Percentiles rank a stretch among this genome's conserved stretches.
Evolutionary conservation across 495 filamentous ascomycete species (phyloP).

Genomic region (Tuber aestivum): DNA sequence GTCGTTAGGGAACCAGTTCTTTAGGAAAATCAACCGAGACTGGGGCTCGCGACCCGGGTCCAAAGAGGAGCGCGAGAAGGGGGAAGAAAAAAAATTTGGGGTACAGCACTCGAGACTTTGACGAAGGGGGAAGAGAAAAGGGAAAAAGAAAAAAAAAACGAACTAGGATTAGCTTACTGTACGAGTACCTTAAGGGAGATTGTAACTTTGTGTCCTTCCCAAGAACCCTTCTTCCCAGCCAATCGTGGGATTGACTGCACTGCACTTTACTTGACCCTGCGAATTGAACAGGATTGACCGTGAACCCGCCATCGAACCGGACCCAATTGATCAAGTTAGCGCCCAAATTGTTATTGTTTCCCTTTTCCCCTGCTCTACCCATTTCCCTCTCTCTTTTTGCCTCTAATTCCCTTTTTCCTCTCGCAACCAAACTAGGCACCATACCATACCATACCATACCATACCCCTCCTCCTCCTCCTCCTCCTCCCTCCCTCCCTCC

Average conservation of each 20-base stretch:
- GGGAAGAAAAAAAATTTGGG: neutral
- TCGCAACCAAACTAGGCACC: neutral
- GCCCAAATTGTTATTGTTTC: neutral
- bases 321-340: neutral
- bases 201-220: neutral
- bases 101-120: neutral
- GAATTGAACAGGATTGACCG: neutral
- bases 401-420: neutral
- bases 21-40: constrained; percentile 15
- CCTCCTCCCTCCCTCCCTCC: no score
- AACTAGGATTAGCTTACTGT: neutral
- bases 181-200: neutral
- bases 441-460: no score
- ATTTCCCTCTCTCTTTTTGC: neutral
- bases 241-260: neutral
- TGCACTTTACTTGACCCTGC: neutral
- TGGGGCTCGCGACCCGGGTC: constrained; percentile 20
- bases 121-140: neutral
- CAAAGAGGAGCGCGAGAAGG: constrained; percentile 9
- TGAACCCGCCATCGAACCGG: neutral
- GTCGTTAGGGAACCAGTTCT: constrained; percentile 2
- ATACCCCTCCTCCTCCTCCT: no score
- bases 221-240: neutral
- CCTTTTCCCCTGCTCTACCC: neutral
- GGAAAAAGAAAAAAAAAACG: no score